These are phyloP conservation scores for Starmerella stellata DNA, from an alignment of 805 yeast species.

Conservation along the genomic window DNA sequence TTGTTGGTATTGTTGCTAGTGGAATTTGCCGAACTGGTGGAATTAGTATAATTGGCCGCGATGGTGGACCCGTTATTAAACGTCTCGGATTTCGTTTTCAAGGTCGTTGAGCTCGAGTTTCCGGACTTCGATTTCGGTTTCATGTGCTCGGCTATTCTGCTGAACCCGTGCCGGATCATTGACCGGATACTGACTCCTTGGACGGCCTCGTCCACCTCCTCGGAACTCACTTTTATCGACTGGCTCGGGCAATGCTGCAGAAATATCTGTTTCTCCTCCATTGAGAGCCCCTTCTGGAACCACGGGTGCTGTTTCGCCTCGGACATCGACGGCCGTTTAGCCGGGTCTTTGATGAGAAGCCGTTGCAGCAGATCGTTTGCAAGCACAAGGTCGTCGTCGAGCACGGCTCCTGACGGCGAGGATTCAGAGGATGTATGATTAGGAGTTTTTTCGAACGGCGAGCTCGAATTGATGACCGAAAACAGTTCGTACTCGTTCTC, in stretches of 20 bases:
- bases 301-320: conserved; percentile 70
- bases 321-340: conserved; percentile 43
- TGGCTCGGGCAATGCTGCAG: conserved; percentile 18
- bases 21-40: too few species aligned
- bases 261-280: conserved; percentile 6
- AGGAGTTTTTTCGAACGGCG: conserved; percentile 37
- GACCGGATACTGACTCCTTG: conserved; percentile 49
- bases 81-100: background rate
- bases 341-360: conserved; percentile 54
- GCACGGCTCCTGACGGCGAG: too few species aligned
- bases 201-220: conserved; percentile 61
- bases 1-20: too few species aligned
- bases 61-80: too few species aligned
- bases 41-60: too few species aligned
- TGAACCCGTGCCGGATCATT: conserved; percentile 35
- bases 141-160: conserved; percentile 11
- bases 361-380: conserved; percentile 39
- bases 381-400: conserved; percentile 17
- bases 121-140: conserved; percentile 6
- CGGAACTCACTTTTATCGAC: conserved; percentile 39
- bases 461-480: conserved; percentile 53
- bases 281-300: conserved; percentile 22
- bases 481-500: conserved; percentile 73
- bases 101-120: background rate
- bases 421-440: too few species aligned